phyloP scores from a whole-genome alignment of 352 stramenopile genomes.

The Blastocystis sp. region DNA sequence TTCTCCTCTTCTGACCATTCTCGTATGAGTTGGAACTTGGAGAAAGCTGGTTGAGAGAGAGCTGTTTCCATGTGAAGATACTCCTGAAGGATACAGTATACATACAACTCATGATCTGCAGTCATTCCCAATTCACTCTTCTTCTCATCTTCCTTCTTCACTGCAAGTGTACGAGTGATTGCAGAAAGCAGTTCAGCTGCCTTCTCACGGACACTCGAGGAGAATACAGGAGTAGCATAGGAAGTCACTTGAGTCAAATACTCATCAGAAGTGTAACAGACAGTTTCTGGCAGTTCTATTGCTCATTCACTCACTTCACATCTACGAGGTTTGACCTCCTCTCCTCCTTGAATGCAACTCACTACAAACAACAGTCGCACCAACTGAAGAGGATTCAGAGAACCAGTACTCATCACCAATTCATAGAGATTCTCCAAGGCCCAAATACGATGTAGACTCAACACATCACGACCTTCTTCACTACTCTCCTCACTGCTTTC shows the following conservation, averaged over 20 bases:
- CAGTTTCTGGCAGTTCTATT: not conserved
- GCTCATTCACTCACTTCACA: not conserved
- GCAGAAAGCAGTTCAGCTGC: not conserved
- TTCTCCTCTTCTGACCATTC: not conserved
- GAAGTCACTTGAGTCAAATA: not conserved
- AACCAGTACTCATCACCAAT: not conserved
- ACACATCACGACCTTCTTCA: not conserved
- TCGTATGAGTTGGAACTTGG: not conserved
- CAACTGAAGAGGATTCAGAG: not conserved
- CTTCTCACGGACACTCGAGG: not conserved
- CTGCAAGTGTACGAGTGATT: not conserved
- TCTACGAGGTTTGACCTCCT: not conserved
- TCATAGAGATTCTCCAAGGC: constrained; percentile 21
- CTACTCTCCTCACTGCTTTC: not conserved
- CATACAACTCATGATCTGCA: not conserved
- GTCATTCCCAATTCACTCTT: not conserved
- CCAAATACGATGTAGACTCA: not conserved
- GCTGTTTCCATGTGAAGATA: not conserved
- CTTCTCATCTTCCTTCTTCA: not conserved
- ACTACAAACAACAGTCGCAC: not conserved
- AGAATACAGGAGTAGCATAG: not conserved
- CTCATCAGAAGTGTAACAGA: not conserved
- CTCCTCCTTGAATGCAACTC: not conserved
- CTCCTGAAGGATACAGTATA: not conserved
- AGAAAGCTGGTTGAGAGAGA: not conserved